A percentile compares a stretch with the other conserved stretches of the same genome.
Conservation (phyloP, 2,329 filamentous ascomycete species). For the Phaeosphaeriaceae sp. region DNA sequence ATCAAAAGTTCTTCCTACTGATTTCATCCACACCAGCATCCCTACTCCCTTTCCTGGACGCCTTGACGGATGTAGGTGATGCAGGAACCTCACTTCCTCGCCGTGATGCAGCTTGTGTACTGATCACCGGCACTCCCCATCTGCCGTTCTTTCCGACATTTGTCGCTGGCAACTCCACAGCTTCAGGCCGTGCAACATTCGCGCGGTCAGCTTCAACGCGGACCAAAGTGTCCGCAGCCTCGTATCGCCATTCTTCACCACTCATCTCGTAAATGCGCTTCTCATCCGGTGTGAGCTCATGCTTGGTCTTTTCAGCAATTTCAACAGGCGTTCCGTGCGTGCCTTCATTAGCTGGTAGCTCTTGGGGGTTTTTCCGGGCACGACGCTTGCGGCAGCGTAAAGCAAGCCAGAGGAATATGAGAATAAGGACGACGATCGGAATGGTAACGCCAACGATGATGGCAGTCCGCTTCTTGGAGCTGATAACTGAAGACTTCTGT, state of each 20-base stretch:
- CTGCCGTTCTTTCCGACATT: conserved; percentile 12
- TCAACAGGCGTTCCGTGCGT: neutral
- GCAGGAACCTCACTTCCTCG: neutral
- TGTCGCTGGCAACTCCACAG: conserved; percentile 17
- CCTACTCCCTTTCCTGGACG: neutral
- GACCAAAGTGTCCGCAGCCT: conserved; percentile 11
- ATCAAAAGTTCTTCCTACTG: neutral
- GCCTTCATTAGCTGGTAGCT: neutral
- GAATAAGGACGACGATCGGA: conserved; percentile 2
- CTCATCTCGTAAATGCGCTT: conserved; percentile 17
- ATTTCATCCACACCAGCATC: neutral
- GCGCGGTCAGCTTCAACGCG: conserved; percentile 15
- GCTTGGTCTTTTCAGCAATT: conserved; percentile 10
- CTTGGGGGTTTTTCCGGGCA: neutral
- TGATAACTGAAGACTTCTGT: neutral
- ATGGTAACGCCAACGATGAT: conserved; percentile 12
- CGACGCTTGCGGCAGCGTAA: conserved; percentile 4
- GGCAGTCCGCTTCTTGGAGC: conserved; percentile 8
- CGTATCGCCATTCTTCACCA: conserved; percentile 12
- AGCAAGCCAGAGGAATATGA: conserved; percentile 3
- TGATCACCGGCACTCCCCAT: conserved; percentile 11
- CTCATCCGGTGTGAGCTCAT: conserved; percentile 16
- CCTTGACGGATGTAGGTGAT: neutral
- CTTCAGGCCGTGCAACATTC: conserved; percentile 5
- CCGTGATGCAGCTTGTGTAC: conserved; percentile 1